Evolutionary conservation across 306 rosid species (phyloP).

Genomic region (Hippophae tibetana): DNA sequence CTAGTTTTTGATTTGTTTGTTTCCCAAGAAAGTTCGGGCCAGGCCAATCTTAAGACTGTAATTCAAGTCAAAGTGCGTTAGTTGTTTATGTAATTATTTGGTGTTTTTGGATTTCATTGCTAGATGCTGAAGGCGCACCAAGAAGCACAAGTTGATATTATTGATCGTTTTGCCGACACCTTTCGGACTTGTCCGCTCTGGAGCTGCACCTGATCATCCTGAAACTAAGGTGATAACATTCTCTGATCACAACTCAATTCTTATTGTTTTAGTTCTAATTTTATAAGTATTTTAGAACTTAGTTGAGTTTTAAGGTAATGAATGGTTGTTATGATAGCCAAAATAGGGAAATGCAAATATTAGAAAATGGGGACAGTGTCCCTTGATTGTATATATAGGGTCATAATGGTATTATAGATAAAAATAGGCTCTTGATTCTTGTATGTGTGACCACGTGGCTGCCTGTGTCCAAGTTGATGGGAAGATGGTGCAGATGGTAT

Average conservation of each 20-base stretch:
- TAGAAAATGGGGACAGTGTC: too few species aligned
- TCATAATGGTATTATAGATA: too few species aligned
- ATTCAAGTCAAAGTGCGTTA: background rate
- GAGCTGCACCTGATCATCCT: slow-evolving; percentile 97
- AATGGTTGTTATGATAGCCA: too few species aligned
- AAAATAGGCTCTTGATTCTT: too few species aligned
- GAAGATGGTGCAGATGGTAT: too few species aligned
- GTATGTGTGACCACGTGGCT: too few species aligned
- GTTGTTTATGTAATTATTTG: background rate
- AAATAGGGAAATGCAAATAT: too few species aligned
- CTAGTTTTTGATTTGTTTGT: background rate
- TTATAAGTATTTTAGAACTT: background rate
- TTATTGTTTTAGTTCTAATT: background rate
- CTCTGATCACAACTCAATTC: background rate
- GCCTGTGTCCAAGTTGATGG: too few species aligned
- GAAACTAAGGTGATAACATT: slow-evolving; percentile 63
- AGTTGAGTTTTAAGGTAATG: background rate
- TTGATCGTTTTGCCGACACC: slow-evolving; percentile 83
- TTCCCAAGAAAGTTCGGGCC: background rate
- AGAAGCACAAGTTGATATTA: slow-evolving; percentile 64
- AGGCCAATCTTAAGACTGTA: background rate
- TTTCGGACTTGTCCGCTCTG: slow-evolving; percentile 78
- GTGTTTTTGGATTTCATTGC: slow-evolving; percentile 7
- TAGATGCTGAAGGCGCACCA: slow-evolving; percentile 69
- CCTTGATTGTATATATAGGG: too few species aligned